Conservation (phyloP, 2,329 filamentous ascomycete species). For the Botrytis elliptica region DNA sequence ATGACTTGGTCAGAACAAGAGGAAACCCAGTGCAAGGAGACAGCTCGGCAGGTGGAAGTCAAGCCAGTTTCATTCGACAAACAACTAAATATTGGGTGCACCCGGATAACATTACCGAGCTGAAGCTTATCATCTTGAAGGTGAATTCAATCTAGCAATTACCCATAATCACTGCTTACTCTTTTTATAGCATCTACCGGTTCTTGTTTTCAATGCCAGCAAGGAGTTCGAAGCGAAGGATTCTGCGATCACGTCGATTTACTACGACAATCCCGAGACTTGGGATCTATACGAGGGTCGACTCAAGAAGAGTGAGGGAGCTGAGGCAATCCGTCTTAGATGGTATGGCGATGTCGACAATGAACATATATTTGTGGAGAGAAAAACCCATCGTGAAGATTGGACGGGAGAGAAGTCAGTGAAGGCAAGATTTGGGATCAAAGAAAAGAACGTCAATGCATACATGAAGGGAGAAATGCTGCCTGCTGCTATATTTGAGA, state of each 20-base stretch:
- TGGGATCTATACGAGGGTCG: slow-evolving; percentile 95
- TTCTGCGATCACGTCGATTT: slow-evolving; percentile 95
- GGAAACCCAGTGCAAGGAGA: slow-evolving; percentile 93
- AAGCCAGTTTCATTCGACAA: slow-evolving; percentile 94
- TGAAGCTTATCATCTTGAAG: slow-evolving; percentile 97
- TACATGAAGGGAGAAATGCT: slow-evolving; percentile 83
- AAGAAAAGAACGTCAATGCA: slow-evolving; percentile 96
- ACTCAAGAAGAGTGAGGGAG: slow-evolving; percentile 95
- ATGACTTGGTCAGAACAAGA: slow-evolving; percentile 89
- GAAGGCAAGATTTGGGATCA: slow-evolving; percentile 90
- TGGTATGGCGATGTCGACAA: slow-evolving; percentile 98
- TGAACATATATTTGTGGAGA: slow-evolving; percentile 94
- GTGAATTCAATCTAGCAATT: slow-evolving; percentile 35
- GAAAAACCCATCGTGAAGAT: slow-evolving; percentile 97
- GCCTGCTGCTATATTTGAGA: slow-evolving; percentile 89
- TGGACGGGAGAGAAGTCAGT: slow-evolving; percentile 99
- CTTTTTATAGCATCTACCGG: slow-evolving; percentile 72
- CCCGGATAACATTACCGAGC: slow-evolving; percentile 94
- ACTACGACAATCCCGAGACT: slow-evolving; percentile 91
- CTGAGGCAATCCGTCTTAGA: slow-evolving; percentile 90
- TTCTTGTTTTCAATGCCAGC: slow-evolving; percentile 94
- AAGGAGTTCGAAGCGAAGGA: slow-evolving; percentile 94
- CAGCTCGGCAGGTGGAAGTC: slow-evolving; percentile 82
- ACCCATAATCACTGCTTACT: slow-evolving; percentile 26
- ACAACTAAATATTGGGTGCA: slow-evolving; percentile 99